These are phyloP conservation scores for Mortierella sp. DNA, from an alignment of 371 early-diverging fungal genomes.

Conservation along the genomic window DNA sequence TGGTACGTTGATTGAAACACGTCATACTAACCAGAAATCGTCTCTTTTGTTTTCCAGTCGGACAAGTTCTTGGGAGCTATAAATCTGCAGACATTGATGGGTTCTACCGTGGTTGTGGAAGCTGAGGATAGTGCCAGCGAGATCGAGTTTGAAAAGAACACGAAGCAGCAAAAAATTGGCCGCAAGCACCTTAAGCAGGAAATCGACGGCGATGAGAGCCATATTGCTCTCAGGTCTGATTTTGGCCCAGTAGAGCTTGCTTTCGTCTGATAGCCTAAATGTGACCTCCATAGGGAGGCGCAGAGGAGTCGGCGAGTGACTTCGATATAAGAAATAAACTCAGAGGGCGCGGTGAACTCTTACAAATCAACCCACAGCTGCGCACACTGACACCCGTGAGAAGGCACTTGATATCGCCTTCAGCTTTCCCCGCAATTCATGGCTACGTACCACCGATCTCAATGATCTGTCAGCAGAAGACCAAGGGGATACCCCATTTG, in stretches of 20 bases:
- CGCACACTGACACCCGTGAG: too few species aligned
- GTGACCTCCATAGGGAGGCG: too few species aligned
- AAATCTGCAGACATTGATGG: conserved; percentile 4
- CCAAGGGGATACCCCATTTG: too few species aligned
- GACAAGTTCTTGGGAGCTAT: conserved; percentile 27
- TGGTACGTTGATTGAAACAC: not conserved
- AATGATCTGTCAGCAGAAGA: too few species aligned
- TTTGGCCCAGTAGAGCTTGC: not conserved
- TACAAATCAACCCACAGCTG: too few species aligned
- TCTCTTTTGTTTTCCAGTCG: not conserved
- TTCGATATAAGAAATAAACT: too few species aligned
- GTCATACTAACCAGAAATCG: not conserved
- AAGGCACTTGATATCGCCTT: too few species aligned
- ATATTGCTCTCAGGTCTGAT: not conserved
- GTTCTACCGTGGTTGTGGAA: conserved; percentile 3
- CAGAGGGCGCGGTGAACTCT: too few species aligned
- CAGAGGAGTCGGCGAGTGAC: too few species aligned
- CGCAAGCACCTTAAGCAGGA: conserved; percentile 9
- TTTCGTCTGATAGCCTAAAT: too few species aligned
- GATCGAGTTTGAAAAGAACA: conserved; percentile 17
- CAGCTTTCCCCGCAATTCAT: too few species aligned
- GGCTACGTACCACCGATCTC: too few species aligned
- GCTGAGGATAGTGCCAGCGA: conserved; percentile 7
- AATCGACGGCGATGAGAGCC: not conserved
- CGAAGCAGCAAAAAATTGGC: not conserved